Base-by-base conservation (phyloP, 2,329 filamentous ascomycete genomes). In the Didymella arachidicola region DNA sequence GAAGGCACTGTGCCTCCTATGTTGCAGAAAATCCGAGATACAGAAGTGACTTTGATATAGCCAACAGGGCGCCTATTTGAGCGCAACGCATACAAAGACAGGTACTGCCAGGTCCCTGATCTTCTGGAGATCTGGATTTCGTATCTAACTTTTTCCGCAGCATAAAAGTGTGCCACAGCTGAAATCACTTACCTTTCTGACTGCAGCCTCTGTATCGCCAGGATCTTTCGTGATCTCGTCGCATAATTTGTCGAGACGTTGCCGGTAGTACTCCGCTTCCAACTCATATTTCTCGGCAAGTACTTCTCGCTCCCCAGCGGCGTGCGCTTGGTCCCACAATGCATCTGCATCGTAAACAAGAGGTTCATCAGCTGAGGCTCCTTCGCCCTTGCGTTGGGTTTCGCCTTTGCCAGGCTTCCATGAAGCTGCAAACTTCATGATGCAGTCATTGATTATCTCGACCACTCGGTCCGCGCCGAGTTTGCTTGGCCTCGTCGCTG, bases 121-220 rank as follows among this genome's bases (percentile, higher is more conserved):
- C 22, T 3, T 22, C 22, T 22, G 22, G 22, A 22, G 22, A 3
- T 22, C 22, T 22, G 22, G 22, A 22, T 22, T 22, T 22, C 22
- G 22, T 22, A 22, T 22, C 22, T 22, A 3, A 22, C 2, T 22
- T 22, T 22, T 22, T 22, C 22, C 22, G 22, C 22, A 22, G 22
- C 22, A 22, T 22, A 22, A 22, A 22, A 32, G 3, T 32, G 30
- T n/a, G 10, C 16, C 11, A n/a, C 14, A n/a, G 5, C 10, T n/a
- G 7, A 7, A 32, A 4, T 16, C 6, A 44, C 49, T 26, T 30
- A 45, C 50, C 44, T n/a, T 53, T n/a, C 29, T 30, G 3, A 53
- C 32, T 8, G 22, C 81, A 1, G 75, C 67, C 22, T 79, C 77
- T 7, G 79, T 84, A 11, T 34, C 76, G 72, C 84, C 88, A 92